Evolutionary conservation across 176 grass and related monocot species (phyloP), one percentile per base, ranked within the genome.

Genomic region (Pharus latifolius): DNA sequence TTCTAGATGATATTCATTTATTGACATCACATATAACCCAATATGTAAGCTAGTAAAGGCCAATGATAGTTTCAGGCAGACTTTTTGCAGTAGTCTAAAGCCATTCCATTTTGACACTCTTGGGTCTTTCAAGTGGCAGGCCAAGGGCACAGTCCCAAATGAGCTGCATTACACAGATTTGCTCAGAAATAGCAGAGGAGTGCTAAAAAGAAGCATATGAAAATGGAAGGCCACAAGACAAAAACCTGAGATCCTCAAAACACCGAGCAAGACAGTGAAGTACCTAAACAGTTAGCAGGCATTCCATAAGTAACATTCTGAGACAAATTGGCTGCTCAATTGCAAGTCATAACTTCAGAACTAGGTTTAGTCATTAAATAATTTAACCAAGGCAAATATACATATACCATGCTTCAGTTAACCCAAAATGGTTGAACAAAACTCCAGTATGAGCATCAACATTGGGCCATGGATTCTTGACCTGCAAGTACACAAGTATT

Each of bases 401-500:
- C 57, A n/a, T n/a, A 41, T 70, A 99, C 95, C 90, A 72, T 56
- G 95, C 95, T 85, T 94, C 95, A 78, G 84, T 75, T 56, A 98
- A 80, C 56, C 95, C 95, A 44, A 91, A 98, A 71, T 98, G 70
- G 58, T 88, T 93, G 44, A 98, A 79, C 45, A 98, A 62, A 83
- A 93, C 90, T 76, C 95, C 90, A 69, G 90, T 99, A 60, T 99
- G 95, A 61, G 95, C 95, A 76, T 99, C 95, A 67, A 99, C 95
- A 65, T 99, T 99, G 16, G 95, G 95, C 95, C 95, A 99, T 51
- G 95, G 95, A 72, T 99, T 99, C 74, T 99, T 99, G 9, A 99
- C 95, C 95, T 99, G 78, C 66, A 63, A 43, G 59, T 58, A 62
- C 16, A 72, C 57, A 28, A 10, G n/a, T n/a, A n/a, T n/a, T n/a